Evolutionary conservation across 2,329 filamentous ascomycete species (phyloP).

Genomic region (Bipolaris victoriae): DNA sequence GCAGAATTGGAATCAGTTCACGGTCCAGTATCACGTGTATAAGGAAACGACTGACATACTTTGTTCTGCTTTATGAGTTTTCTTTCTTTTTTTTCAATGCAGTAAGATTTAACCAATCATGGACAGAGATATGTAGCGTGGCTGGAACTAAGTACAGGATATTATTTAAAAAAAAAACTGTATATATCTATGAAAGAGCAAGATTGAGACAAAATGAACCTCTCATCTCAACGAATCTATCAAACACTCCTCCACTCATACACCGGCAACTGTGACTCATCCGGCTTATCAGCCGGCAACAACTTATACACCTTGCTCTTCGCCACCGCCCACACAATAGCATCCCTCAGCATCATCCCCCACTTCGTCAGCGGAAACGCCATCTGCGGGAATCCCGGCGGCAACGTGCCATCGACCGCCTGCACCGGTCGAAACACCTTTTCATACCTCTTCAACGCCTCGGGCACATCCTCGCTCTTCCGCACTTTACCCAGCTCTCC

Average conservation of each 20-base stretch:
- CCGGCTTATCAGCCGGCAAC: not conserved
- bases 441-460: constrained; percentile 34
- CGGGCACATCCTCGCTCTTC: constrained; percentile 20
- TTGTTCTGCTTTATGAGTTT: too few relatives aligned
- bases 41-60: too few relatives aligned
- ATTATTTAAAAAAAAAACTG: too few relatives aligned
- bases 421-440: constrained; percentile 24
- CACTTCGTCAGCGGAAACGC: constrained; percentile 41
- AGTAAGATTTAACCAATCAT: too few relatives aligned
- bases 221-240: not conserved
- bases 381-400: constrained; percentile 27
- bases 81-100: too few relatives aligned
- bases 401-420: constrained; percentile 18
- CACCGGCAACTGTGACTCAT: constrained; percentile 1
- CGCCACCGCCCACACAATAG: constrained; percentile 3
- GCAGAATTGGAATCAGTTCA: too few relatives aligned
- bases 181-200: too few relatives aligned
- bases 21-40: too few relatives aligned
- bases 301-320: constrained; percentile 16
- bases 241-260: constrained; percentile 14
- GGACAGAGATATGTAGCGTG: too few relatives aligned
- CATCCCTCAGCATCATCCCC: constrained; percentile 29
- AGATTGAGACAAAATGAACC: too few relatives aligned
- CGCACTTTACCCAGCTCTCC: constrained; percentile 42
- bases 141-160: too few relatives aligned